Percentiles rank a stretch among this genome's conserved stretches.
These are phyloP conservation scores for Physcia stellaris DNA, from an alignment of 495 filamentous ascomycete species.

Conservation along the genomic window DNA sequence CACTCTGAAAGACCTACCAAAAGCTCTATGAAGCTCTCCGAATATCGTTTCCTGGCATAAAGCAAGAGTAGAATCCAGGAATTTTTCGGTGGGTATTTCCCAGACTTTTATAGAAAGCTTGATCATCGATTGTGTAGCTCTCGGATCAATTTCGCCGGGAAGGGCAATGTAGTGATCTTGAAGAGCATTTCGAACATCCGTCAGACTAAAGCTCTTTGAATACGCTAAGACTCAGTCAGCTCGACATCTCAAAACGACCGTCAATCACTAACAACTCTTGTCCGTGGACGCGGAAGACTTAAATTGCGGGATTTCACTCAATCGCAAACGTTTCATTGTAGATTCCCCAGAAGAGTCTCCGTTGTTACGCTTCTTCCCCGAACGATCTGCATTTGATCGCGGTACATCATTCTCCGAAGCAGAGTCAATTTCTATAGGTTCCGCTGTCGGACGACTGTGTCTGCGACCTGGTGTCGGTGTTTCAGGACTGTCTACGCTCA, in stretches of 20 bases:
- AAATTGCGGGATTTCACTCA: neutral
- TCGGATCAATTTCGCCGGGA: conserved; percentile 28
- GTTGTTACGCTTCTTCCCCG: conserved; percentile 5
- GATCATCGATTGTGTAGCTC: conserved; percentile 28
- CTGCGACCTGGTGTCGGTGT: neutral
- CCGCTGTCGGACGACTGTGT: neutral
- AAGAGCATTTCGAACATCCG: conserved; percentile 22
- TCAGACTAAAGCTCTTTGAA: conserved; percentile 23
- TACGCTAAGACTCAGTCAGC: too few relatives aligned
- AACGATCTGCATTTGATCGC: neutral
- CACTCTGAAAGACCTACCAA: too few relatives aligned
- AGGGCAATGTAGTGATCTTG: conserved; percentile 26
- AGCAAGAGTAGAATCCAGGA: conserved; percentile 18
- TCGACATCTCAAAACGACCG: too few relatives aligned
- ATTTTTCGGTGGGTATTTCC: conserved; percentile 19
- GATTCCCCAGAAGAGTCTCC: neutral
- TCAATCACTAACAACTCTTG: too few relatives aligned
- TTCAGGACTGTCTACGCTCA: neutral
- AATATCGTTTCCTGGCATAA: conserved; percentile 22
- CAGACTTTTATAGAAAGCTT: conserved; percentile 27
- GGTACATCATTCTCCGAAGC: conserved; percentile 4
- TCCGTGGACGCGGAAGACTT: neutral
- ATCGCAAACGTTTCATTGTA: neutral
- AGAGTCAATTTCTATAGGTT: conserved; percentile 9
- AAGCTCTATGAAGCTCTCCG: too few relatives aligned